A percentile compares a stretch with the other conserved stretches of the same genome.
These are phyloP conservation scores for Corymbia maculata DNA, from an alignment of 345 rosid species.

Conservation along the genomic window DNA sequence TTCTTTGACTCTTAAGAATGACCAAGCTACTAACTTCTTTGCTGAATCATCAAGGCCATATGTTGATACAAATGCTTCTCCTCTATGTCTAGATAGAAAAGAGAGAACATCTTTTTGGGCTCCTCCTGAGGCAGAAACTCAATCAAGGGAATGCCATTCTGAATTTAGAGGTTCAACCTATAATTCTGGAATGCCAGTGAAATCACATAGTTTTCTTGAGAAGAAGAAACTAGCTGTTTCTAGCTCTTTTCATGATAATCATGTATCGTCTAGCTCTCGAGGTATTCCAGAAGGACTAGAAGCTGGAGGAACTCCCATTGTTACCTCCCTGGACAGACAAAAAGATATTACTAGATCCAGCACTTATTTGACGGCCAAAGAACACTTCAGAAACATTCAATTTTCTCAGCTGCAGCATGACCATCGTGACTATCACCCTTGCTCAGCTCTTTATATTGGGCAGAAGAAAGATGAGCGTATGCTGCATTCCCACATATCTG, in stretches of 20 bases:
- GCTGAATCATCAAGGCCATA: not conserved
- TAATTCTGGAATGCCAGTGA: not conserved
- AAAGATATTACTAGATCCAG: slow-evolving; percentile 9
- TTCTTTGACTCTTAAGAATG: slow-evolving; percentile 1
- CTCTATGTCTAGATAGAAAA: not conserved
- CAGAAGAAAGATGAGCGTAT: slow-evolving; percentile 18
- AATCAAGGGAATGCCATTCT: slow-evolving; percentile 4
- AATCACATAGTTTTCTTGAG: slow-evolving; percentile 8
- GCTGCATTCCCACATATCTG: slow-evolving; percentile 10
- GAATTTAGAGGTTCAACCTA: slow-evolving; percentile 2
- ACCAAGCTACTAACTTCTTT: not conserved
- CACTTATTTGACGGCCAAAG: slow-evolving; percentile 8
- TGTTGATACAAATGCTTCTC: not conserved
- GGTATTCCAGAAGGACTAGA: slow-evolving; percentile 13
- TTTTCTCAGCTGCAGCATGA: not conserved
- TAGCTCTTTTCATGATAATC: slow-evolving; percentile 5
- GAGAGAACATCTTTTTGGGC: not conserved
- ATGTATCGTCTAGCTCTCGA: slow-evolving; percentile 33
- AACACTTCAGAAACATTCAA: slow-evolving; percentile 1
- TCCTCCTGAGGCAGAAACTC: slow-evolving; percentile 7
- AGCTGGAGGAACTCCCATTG: not conserved
- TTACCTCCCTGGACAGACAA: not conserved
- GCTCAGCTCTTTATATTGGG: slow-evolving; percentile 19
- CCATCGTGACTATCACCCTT: not conserved
- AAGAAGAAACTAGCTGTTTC: slow-evolving; percentile 12